phyloP scores from a whole-genome alignment of 1,284 basidiomycete genomes.

The Marasmius oreades region DNA sequence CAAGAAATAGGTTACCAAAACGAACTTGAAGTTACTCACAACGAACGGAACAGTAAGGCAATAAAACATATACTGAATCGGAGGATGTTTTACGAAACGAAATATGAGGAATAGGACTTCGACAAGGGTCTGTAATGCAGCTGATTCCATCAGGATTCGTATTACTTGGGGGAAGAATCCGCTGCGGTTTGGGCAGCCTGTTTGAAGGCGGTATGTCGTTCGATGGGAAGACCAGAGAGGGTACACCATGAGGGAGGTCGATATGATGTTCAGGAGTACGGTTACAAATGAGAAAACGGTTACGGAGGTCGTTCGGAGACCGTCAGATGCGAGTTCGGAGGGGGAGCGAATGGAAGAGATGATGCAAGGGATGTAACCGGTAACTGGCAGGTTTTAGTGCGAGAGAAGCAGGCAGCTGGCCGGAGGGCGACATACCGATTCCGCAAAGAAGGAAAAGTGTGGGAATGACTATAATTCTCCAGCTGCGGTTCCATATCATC shows the following conservation, averaged over 20 bases:
- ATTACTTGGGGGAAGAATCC: background rate
- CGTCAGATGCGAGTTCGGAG: too few relatives aligned
- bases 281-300: too few relatives aligned
- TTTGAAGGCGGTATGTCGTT: background rate
- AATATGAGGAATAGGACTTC: background rate
- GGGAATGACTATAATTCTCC: background rate
- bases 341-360: too few relatives aligned
- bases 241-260: background rate
- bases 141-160: background rate
- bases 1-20: too few relatives aligned
- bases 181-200: background rate
- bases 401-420: too few relatives aligned
- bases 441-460: background rate
- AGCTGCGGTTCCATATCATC: slow-evolving; percentile 3
- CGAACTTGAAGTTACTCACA: background rate
- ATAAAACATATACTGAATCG: background rate
- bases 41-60: background rate
- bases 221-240: background rate
- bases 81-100: too few relatives aligned
- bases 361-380: background rate
- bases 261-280: background rate
- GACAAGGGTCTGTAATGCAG: background rate
- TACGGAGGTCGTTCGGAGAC: too few relatives aligned
- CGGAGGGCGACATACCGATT: background rate
- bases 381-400: background rate